Percentiles rank a stretch among this genome's conserved stretches.
Evolutionary conservation across 805 yeast genomes (phyloP).

Genomic region (Teunomyces atbi): DNA sequence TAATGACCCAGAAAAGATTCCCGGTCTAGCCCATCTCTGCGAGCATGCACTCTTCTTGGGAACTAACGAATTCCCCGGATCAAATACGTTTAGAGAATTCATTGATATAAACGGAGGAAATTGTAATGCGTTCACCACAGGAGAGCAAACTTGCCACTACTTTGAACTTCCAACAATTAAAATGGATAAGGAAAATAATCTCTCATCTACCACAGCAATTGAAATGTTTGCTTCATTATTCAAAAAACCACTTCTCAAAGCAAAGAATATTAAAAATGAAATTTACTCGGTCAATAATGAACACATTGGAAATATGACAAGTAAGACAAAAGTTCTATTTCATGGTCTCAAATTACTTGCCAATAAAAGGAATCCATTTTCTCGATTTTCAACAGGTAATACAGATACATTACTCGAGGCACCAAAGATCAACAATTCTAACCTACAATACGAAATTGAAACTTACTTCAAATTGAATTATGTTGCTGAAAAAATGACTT

Average conservation of each 20-base stretch:
- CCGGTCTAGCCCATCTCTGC: conserved; percentile 88
- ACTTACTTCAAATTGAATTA: conserved; percentile 44
- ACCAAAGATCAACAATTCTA: conserved; percentile 29
- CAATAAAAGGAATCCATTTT: conserved; percentile 49
- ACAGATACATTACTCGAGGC: conserved; percentile 43
- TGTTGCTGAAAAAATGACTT: conserved; percentile 47
- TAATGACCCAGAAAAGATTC: conserved; percentile 65
- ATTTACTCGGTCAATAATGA: conserved; percentile 64
- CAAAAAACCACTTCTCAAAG: conserved; percentile 49
- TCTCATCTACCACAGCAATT: conserved; percentile 46
- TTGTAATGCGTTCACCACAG: conserved; percentile 67
- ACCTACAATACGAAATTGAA: conserved; percentile 34
- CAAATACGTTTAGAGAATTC: conserved; percentile 43
- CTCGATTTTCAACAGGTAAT: conserved; percentile 66
- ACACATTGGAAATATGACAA: conserved; percentile 52
- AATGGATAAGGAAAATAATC: conserved; percentile 19
- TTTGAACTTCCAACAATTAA: conserved; percentile 56
- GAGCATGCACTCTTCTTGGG: conserved; percentile 65
- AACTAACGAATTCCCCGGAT: conserved; percentile 51
- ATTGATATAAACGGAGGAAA: conserved; percentile 53
- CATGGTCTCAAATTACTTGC: conserved; percentile 60
- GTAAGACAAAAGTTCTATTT: conserved; percentile 46
- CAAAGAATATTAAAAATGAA: conserved; percentile 46
- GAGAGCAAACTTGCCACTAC: conserved; percentile 62
- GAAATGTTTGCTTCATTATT: conserved; percentile 53